Conservation (phyloP, 306 rosid species). For the Cucumis melo region DNA sequence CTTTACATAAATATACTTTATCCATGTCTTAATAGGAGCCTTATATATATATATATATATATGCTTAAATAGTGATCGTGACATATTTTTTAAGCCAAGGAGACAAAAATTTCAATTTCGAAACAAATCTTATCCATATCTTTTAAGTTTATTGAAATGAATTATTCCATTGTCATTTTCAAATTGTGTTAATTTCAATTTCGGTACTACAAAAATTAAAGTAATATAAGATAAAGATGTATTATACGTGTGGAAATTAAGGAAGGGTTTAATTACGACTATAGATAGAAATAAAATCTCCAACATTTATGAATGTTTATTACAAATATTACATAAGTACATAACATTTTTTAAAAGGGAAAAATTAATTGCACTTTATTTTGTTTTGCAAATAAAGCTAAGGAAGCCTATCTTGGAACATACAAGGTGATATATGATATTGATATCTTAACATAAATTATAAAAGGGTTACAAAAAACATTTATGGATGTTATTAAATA, state of each 20-base stretch:
- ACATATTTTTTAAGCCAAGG: neutral
- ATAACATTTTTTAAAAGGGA: too few relatives aligned
- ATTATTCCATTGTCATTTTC: neutral
- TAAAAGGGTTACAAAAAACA: too few relatives aligned
- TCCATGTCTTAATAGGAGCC: neutral
- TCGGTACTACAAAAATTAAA: neutral
- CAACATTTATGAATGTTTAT: neutral
- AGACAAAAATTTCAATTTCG: neutral
- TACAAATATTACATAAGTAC: neutral
- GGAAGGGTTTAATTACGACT: neutral
- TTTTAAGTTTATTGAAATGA: neutral
- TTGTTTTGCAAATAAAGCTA: too few relatives aligned
- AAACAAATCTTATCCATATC: constrained; percentile 2
- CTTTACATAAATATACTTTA: neutral
- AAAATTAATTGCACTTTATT: too few relatives aligned
- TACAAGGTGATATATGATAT: too few relatives aligned
- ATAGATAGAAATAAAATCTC: neutral
- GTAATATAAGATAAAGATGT: neutral
- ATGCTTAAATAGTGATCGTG: neutral
- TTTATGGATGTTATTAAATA: too few relatives aligned
- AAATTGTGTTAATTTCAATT: neutral
- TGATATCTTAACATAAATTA: too few relatives aligned
- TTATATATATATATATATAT: neutral
- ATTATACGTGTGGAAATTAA: neutral
- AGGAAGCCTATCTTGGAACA: too few relatives aligned